Conservation (phyloP, 164 flowering plant species). For the Vitis rupestris region DNA sequence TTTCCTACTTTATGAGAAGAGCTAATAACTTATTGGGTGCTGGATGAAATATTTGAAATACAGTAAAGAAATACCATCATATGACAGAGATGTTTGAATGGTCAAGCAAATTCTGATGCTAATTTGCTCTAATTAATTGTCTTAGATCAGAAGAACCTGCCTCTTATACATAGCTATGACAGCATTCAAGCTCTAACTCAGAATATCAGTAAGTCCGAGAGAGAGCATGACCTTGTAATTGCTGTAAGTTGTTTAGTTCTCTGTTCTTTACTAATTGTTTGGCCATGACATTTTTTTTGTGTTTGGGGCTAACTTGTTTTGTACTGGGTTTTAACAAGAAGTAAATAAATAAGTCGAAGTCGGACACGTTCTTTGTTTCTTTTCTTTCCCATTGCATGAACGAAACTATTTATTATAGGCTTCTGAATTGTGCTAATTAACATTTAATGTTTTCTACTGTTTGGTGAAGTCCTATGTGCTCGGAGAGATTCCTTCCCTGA, state of each 20-base stretch:
- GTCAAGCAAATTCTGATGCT: conserved; percentile 9
- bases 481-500: conserved; percentile 89
- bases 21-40: too few species aligned
- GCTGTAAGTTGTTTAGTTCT: conserved; percentile 62
- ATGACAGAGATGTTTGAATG: background rate
- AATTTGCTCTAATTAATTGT: conserved; percentile 17
- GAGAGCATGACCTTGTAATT: conserved; percentile 90
- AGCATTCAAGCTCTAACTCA: conserved; percentile 65
- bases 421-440: conserved; percentile 6
- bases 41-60: too few species aligned
- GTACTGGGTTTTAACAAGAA: too few species aligned
- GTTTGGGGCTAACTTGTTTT: background rate
- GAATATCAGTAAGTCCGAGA: conserved; percentile 59
- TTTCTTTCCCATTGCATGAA: background rate
- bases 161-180: conserved; percentile 74
- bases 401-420: background rate
- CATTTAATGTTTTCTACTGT: conserved; percentile 16
- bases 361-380: background rate
- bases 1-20: too few species aligned
- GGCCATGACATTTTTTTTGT: background rate
- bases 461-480: conserved; percentile 89
- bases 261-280: background rate
- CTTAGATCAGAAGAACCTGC: conserved; percentile 73
- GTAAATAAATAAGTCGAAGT: too few species aligned
- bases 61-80: background rate